Base-by-base conservation (phyloP, 225 moss, liverwort and hornwort genomes). In the Marchantia polymorpha region DNA sequence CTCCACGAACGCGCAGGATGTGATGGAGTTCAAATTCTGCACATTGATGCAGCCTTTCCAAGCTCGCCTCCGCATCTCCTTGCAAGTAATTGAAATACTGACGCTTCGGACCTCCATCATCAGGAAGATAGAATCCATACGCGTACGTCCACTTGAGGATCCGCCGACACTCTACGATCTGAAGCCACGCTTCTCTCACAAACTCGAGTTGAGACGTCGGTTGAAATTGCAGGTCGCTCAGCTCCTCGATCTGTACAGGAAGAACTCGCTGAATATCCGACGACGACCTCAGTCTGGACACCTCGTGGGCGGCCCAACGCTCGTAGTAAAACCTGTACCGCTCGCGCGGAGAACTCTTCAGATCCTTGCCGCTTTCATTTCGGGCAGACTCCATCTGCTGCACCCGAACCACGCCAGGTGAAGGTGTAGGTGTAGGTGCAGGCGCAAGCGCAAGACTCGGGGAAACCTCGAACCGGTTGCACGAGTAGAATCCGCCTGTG, bases 141-240 rank as follows among this genome's bases (percentile, higher is more conserved):
- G 94, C 94, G 59, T 94, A 96, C 2, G 94, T 96, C 94, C 94
- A 96, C 76, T 96, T 96, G 83, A 96, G 80, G 71, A 94, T 93
- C 64, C 92, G 87, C 12, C 94, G 90, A 82, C 96, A 96, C 82
- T 96, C 96, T 79, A 94, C 92, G 87, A 96, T 96, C 96, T 96
- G 94, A 79, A 94, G 87, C 96, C 96, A 96, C 46, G 96, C 94
- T 82, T 96, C 96, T 72, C 90, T 92, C 61, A 96, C 91, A 85
- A 96, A 96, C 84, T 96, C 92, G 80, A 96, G 86, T 83, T 96
- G 94, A 46, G 92, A 92, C 26, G 92, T 94, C 60, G 96, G 94
- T 90, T 94, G 96, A 82, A 91, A 91, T 76, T 94, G 96, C 82
- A 87, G 92, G 73, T 94, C 92, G 78, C 96, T 96, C 75, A 96